Evolutionary conservation across 2,329 filamentous ascomycete genomes (phyloP), one percentile per base, ranked within the genome.

Genomic region (Triangularia verruculosa): DNA sequence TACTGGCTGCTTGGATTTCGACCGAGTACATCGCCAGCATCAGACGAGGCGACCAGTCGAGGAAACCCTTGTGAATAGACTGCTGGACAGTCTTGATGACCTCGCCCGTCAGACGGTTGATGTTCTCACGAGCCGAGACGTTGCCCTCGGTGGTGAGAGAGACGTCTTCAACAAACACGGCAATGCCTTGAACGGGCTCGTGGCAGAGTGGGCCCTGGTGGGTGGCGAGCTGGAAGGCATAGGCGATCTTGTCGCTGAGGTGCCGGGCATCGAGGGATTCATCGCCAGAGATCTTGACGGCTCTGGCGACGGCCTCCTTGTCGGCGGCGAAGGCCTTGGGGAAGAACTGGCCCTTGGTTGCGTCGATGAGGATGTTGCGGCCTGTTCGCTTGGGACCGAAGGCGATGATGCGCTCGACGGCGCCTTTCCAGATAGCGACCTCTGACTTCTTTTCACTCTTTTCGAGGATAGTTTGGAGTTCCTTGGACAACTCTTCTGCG

Each of bases 1-100:
- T 82, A 89, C 87, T 94, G 22, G 91, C 93, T 28, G 94, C 93
- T 83, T 98, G 95, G 72, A 99, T 98, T 75, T 98, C 95, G 75
- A 94, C 97, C 61, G 87, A 92, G 80, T 99, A 99, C 92, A 98
- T 98, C 59, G 95, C 95, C 53, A 99, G 86, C 79, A 98, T 87
- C 69, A 99, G 86, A n/a, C 95, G 88, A 0, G 95, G 91, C 43
- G 90, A 94, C 95, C 95, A 99, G 80, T 98, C 95, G 17, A 97
- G 81, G 81, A 98, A 97, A 22, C 89, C 94, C 67, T 89, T 82
- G 58, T 89, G 86, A 66, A 99, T 92, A n/a, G 89, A 86, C 54
- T 92, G 88, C 69, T 94, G 92, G 17, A 94, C 88, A 0, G 91
- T 89, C 75, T 93, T 93, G 79, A 99, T 97, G 53, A 96, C 87